These are phyloP conservation scores for Sclerotinia spermophila DNA, from an alignment of 2,329 filamentous ascomycete species.

Conservation along the genomic window DNA sequence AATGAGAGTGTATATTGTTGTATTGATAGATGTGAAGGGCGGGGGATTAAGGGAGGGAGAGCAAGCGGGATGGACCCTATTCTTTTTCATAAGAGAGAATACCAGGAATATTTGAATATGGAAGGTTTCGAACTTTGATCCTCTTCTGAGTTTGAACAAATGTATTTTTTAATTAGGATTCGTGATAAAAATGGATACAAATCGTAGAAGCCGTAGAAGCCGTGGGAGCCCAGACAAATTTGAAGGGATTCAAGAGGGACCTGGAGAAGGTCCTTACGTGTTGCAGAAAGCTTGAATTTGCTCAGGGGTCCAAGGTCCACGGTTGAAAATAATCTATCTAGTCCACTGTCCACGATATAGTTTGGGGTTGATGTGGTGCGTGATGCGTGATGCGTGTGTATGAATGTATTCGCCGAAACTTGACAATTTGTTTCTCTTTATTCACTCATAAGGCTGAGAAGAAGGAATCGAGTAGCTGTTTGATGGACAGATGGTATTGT, in stretches of 20 bases:
- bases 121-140: neutral
- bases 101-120: neutral
- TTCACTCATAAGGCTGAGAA: neutral
- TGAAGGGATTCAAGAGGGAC: neutral
- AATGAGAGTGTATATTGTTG: neutral
- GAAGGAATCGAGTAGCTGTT: neutral
- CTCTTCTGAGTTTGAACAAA: neutral
- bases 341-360: neutral
- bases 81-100: neutral
- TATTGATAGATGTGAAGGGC: neutral
- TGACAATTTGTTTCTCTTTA: neutral
- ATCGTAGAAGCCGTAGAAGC: neutral
- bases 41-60: neutral
- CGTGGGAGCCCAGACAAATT: neutral
- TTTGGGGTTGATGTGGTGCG: neutral
- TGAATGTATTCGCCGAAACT: neutral
- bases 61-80: neutral
- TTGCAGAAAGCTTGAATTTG: conserved; percentile 17
- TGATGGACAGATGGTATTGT: neutral
- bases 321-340: neutral
- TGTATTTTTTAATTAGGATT: neutral
- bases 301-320: conserved; percentile 2
- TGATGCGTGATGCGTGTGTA: neutral
- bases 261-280: neutral
- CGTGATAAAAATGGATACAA: neutral